Evolutionary conservation across 768 basidiomycete species (phyloP).

Genomic region (Lentinula edodes): DNA sequence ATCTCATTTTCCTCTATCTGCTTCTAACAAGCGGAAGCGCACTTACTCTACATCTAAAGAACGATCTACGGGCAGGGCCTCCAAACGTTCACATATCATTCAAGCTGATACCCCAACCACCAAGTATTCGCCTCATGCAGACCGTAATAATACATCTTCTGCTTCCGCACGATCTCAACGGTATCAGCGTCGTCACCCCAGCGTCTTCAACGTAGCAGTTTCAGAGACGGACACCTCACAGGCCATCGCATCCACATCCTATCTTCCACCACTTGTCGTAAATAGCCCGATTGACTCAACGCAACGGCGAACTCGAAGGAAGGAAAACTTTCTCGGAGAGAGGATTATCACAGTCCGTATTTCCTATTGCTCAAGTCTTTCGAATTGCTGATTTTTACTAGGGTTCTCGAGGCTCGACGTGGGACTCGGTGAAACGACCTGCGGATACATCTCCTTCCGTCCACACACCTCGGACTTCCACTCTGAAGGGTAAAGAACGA

Average conservation of each 20-base stretch:
- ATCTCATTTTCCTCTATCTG: not conserved
- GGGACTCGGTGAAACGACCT: too few relatives aligned
- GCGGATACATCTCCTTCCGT: not conserved
- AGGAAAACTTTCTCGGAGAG: not conserved
- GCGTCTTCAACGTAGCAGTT: not conserved
- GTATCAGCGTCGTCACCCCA: not conserved
- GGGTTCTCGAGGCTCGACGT: not conserved
- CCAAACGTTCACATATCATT: not conserved
- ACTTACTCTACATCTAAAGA: not conserved
- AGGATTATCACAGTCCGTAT: not conserved
- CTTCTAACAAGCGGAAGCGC: conserved; percentile 4
- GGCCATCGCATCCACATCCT: not conserved
- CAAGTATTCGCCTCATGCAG: not conserved
- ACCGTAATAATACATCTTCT: not conserved
- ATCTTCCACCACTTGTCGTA: too few relatives aligned
- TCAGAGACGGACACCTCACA: not conserved
- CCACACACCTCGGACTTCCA: not conserved
- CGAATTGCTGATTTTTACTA: not conserved
- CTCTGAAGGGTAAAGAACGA: conserved; percentile 2
- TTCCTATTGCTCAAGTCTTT: not conserved
- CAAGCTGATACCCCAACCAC: not conserved
- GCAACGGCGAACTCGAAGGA: not conserved
- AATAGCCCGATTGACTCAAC: too few relatives aligned
- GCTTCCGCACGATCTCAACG: not conserved
- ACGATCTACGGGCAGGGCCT: not conserved